Conservation (phyloP, 495 filamentous ascomycete genomes). For the Hyphodiscus hymeniophilus region DNA sequence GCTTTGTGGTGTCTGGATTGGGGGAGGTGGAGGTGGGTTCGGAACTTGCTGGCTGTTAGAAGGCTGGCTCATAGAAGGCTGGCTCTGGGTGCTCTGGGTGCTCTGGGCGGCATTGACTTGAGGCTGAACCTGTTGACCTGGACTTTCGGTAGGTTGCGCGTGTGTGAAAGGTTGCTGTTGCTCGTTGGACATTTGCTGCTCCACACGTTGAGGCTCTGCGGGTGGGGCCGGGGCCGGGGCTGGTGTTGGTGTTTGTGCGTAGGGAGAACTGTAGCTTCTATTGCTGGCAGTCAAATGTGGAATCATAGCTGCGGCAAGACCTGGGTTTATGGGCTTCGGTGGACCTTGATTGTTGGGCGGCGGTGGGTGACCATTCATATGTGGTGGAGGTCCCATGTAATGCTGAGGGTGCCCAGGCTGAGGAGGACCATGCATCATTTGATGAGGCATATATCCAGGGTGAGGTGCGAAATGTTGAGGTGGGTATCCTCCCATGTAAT, state of each 20-base stretch:
- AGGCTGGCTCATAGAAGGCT: conserved; percentile 3
- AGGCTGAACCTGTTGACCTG: neutral
- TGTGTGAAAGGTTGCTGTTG: neutral
- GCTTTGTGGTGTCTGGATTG: neutral
- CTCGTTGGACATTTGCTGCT: neutral
- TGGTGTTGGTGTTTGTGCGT: too few relatives aligned
- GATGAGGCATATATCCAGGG: conserved; percentile 12
- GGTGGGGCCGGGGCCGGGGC: conserved; percentile 5
- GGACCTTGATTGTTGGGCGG: neutral
- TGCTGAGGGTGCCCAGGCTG: conserved; percentile 14
- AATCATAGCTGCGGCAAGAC: conserved; percentile 9
- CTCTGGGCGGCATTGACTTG: neutral
- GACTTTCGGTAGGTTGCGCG: neutral
- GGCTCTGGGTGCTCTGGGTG: neutral
- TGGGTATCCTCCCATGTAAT: conserved; percentile 12
- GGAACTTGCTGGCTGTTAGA: too few relatives aligned
- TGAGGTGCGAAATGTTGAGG: conserved; percentile 17
- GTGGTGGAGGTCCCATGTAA: conserved; percentile 14
- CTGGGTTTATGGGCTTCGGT: conserved; percentile 1
- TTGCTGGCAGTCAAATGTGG: conserved; percentile 11
- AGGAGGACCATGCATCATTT: conserved; percentile 7
- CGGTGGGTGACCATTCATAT: conserved; percentile 13
- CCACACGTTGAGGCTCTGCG: conserved; percentile 3
- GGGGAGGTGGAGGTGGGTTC: conserved; percentile 2
- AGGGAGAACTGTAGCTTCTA: conserved; percentile 22